Conservation (phyloP, 495 filamentous ascomycete genomes). For the Lepraria neglecta region DNA sequence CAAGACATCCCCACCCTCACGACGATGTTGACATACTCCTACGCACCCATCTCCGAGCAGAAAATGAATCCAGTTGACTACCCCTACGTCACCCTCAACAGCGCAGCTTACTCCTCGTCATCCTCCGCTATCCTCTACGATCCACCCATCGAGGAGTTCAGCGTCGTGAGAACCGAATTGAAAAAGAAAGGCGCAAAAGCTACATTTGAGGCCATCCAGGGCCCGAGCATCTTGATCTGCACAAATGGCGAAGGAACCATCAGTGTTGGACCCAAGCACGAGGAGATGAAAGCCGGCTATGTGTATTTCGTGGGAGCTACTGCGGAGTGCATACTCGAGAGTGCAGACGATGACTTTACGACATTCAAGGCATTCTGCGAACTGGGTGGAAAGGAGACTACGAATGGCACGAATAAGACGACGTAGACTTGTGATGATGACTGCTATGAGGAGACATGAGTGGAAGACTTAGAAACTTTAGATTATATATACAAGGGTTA, state of each 20-base stretch:
- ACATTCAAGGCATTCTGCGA: conserved; percentile 97
- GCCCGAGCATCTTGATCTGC: conserved; percentile 88
- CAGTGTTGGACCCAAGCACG: conserved; percentile 67
- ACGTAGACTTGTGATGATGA: background rate
- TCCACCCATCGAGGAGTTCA: conserved; percentile 95
- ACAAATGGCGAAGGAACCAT: conserved; percentile 76
- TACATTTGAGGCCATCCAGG: conserved; percentile 77
- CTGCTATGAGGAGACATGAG: background rate
- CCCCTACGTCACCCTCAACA: conserved; percentile 73
- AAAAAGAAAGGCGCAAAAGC: conserved; percentile 66
- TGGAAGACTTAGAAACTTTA: no score
- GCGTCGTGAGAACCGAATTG: conserved; percentile 75
- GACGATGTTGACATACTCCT: conserved; percentile 86
- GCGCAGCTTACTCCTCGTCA: conserved; percentile 64
- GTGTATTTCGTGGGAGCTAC: conserved; percentile 93
- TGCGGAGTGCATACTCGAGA: conserved; percentile 75
- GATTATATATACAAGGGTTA: no score
- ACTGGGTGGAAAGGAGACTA: conserved; percentile 52
- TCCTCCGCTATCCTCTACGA: conserved; percentile 73
- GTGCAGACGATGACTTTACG: conserved; percentile 58
- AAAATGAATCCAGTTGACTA: conserved; percentile 84
- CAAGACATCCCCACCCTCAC: conserved; percentile 92
- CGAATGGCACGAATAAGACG: conserved; percentile 39
- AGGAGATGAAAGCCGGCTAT: conserved; percentile 69
- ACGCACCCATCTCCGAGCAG: conserved; percentile 87